Evolutionary conservation across 2,329 filamentous ascomycete genomes (phyloP).

Genomic region (Talaromyces islandicus): DNA sequence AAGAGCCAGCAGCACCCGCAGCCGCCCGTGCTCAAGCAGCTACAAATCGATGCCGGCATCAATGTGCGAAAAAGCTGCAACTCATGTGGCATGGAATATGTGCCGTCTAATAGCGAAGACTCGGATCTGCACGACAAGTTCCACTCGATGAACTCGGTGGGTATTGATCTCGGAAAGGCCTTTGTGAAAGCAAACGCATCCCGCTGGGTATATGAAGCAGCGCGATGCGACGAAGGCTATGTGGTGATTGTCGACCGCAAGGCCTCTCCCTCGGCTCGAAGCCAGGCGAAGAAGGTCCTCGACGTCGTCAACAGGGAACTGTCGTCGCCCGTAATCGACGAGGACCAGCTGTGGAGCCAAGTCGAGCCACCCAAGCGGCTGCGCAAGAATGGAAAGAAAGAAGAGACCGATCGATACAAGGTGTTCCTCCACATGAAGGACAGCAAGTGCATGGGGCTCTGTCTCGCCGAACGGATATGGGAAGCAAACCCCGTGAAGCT

Average conservation of each 20-base stretch:
- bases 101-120: constrained; percentile 57
- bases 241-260: constrained; percentile 55
- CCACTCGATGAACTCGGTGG: constrained; percentile 56
- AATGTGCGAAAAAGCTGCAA: constrained; percentile 53
- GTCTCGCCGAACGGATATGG: constrained; percentile 56
- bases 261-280: constrained; percentile 46
- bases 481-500: constrained; percentile 48
- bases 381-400: constrained; percentile 24
- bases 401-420: constrained; percentile 49
- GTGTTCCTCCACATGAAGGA: constrained; percentile 57
- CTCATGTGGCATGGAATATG: constrained; percentile 61
- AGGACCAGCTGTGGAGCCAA: constrained; percentile 53
- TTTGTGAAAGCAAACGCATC: constrained; percentile 49
- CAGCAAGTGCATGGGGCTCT: constrained; percentile 57
- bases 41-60: constrained; percentile 55
- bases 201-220: constrained; percentile 47
- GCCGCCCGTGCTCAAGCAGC: constrained; percentile 46
- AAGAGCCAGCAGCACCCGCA: constrained; percentile 18
- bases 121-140: constrained; percentile 58
- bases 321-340: constrained; percentile 54
- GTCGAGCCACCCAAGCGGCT: constrained; percentile 34
- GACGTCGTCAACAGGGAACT: constrained; percentile 59
- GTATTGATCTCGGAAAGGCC: constrained; percentile 55
- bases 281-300: constrained; percentile 51
- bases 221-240: constrained; percentile 44